Evolutionary conservation across 495 filamentous ascomycete species (phyloP).

Genomic region (Daldinia caldariorum): DNA sequence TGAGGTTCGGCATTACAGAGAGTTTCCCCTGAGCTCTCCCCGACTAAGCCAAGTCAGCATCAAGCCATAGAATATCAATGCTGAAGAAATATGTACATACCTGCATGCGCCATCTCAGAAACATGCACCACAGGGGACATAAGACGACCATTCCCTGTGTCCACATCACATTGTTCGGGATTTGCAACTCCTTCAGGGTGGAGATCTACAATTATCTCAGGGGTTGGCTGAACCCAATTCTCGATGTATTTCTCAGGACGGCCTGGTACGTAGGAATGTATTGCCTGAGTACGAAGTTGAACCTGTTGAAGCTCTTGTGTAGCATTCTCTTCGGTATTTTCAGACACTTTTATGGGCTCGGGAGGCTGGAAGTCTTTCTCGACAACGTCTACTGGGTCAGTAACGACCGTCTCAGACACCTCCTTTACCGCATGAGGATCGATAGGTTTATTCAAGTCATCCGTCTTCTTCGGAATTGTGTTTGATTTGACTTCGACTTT

Average conservation of each 20-base stretch:
- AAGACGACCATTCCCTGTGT: slow-evolving; percentile 46
- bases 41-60: slow-evolving; percentile 2
- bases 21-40: not conserved
- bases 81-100: slow-evolving; percentile 6
- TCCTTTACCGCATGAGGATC: not conserved
- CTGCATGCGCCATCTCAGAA: slow-evolving; percentile 18
- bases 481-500: not conserved
- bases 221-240: slow-evolving; percentile 20
- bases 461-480: not conserved
- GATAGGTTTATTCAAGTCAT: too few species aligned
- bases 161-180: slow-evolving; percentile 48
- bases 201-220: slow-evolving; percentile 26
- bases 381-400: not conserved
- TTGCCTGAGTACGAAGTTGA: not conserved
- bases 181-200: slow-evolving; percentile 6
- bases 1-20: not conserved
- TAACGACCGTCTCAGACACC: not conserved
- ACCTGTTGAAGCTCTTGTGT: not conserved
- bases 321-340: not conserved
- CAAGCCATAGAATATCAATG: not conserved
- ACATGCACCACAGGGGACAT: slow-evolving; percentile 33
- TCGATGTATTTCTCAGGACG: not conserved
- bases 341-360: not conserved
- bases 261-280: not conserved
- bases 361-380: not conserved